Percentiles rank a stretch among this genome's conserved stretches.
These are phyloP conservation scores for Sarocladium strictum DNA, from an alignment of 2,329 filamentous ascomycete species.

Conservation along the genomic window DNA sequence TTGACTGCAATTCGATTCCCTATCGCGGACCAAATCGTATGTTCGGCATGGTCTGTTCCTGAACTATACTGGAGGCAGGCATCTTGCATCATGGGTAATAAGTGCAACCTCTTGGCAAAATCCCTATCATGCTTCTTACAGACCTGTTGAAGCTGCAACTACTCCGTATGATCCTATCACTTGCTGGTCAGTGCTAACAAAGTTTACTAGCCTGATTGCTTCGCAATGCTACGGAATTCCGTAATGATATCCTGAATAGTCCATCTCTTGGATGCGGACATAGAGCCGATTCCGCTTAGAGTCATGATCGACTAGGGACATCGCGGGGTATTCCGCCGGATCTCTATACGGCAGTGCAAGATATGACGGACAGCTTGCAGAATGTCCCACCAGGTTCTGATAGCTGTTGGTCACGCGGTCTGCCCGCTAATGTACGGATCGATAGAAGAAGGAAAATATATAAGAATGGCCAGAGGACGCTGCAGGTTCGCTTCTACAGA, in stretches of 20 bases:
- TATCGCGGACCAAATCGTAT: too few species aligned
- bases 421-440: not conserved
- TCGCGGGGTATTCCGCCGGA: not conserved
- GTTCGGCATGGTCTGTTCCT: too few species aligned
- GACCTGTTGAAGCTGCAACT: too few species aligned
- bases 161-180: not conserved
- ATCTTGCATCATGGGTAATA: too few species aligned
- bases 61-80: too few species aligned
- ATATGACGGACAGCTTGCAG: not conserved
- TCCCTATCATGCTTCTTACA: too few species aligned
- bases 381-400: not conserved
- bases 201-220: too few species aligned
- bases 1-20: too few species aligned
- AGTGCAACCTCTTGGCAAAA: too few species aligned
- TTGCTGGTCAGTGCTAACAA: not conserved
- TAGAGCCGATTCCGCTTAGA: not conserved
- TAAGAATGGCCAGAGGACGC: not conserved
- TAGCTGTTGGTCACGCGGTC: not conserved
- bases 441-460: not conserved
- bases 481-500: not conserved
- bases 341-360: not conserved
- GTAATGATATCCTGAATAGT: too few species aligned
- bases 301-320: not conserved
- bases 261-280: too few species aligned
- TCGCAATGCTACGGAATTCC: too few species aligned